Evolutionary conservation across 768 basidiomycete species (phyloP).

Genomic region (Amyloporia xantha): DNA sequence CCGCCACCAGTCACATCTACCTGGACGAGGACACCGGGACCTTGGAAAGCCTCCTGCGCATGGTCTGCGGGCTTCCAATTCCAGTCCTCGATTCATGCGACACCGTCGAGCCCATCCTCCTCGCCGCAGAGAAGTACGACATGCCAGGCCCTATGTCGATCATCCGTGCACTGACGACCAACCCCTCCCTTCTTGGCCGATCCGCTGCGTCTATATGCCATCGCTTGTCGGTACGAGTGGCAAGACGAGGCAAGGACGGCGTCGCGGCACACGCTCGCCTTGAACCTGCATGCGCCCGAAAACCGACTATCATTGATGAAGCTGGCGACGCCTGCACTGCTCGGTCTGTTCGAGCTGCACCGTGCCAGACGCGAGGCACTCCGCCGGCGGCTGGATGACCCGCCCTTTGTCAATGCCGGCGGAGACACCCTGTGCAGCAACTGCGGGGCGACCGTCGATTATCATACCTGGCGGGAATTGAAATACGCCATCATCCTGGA

Average conservation of each 20-base stretch:
- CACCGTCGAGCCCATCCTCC: conserved; percentile 48
- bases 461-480: conserved; percentile 59
- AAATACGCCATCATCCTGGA: conserved; percentile 50
- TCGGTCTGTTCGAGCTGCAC: conserved; percentile 51
- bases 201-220: conserved; percentile 21
- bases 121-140: conserved; percentile 63
- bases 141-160: conserved; percentile 60
- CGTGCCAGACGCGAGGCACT: conserved; percentile 44
- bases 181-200: conserved; percentile 39
- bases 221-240: conserved; percentile 50
- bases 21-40: conserved; percentile 51
- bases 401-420: conserved; percentile 49
- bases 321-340: conserved; percentile 43
- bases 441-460: conserved; percentile 44
- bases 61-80: conserved; percentile 55
- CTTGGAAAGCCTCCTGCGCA: conserved; percentile 50
- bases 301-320: conserved; percentile 40
- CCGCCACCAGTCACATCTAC: conserved; percentile 28
- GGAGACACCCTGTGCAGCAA: conserved; percentile 47
- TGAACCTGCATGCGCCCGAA: conserved; percentile 42
- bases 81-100: conserved; percentile 44
- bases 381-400: conserved; percentile 41
- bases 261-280: conserved; percentile 47
- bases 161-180: conserved; percentile 49
- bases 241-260: conserved; percentile 46